Evolutionary conservation across 305 asterid genomes (phyloP), one percentile per base, ranked within the genome.

Genomic region (Fraxinus baroniana): DNA sequence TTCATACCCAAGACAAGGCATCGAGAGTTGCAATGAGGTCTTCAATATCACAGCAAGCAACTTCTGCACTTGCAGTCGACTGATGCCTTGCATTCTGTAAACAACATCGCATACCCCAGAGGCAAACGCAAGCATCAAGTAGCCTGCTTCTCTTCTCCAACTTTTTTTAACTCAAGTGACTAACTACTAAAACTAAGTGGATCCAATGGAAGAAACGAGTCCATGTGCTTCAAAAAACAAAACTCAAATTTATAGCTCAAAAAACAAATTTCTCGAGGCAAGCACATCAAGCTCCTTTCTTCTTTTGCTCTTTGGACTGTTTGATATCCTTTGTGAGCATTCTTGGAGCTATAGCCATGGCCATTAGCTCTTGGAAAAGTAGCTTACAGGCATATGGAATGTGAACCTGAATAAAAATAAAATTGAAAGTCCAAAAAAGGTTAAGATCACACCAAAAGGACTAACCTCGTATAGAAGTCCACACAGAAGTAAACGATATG

Each of bases 281-380:
- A 62, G n/a, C 41, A 76, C 30, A 71, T 88, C 87, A 93, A 79
- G 86, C 90, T 78, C 91, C 91, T 83, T 83, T 93, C 89, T 87
- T 93, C 91, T 89, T 93, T 80, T 82, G 92, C 77, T 81, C 90
- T 85, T 90, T 93, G 70, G 86, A 70, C 82, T 83, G 89, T 75
- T 90, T 92, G 17, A 94, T 90, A 85, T 94, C 99, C 90, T 91
- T 94, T 10, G 97, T 94, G 2, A 95, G 90, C 98, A 94, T 93
- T 85, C 99, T 90, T 9, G 99, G 99, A 60, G 99, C 98, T 80
- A 94, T 94, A 57, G 98, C 99, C 99, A 94, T 96, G 24, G 99
- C 81, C 98, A 96, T 94, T 8, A 96, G 94, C 90, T 96, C 99
- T 83, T 96, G 99, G 91, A 96, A 94, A 74, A 96, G 92, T 74